Evolutionary conservation across 306 rosid species (phyloP).

Genomic region (Cucumis cinereus): DNA sequence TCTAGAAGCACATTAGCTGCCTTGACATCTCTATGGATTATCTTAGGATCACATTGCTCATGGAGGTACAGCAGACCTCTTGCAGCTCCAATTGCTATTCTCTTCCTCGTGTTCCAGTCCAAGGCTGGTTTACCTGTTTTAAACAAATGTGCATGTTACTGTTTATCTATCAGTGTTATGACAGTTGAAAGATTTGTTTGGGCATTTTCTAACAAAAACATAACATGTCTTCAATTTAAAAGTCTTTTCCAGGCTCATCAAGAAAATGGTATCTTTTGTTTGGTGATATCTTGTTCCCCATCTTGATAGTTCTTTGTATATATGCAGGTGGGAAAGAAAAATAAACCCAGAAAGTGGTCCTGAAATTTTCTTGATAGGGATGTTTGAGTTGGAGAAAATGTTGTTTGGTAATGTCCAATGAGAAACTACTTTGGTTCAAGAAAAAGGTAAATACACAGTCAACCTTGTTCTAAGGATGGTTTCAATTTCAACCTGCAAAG

Average conservation of each 20-base stretch:
- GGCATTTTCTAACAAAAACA: neutral
- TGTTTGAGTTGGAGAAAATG: neutral
- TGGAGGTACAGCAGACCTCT: slow-evolving; percentile 90
- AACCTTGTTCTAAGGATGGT: neutral
- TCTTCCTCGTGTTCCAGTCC: slow-evolving; percentile 92
- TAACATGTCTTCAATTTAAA: neutral
- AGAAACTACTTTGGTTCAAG: slow-evolving; percentile 2
- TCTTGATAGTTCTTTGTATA: neutral
- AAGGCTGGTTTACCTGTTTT: slow-evolving; percentile 75
- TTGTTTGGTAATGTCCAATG: neutral
- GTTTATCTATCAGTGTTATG: neutral
- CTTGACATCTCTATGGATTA: slow-evolving; percentile 93
- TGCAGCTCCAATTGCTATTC: slow-evolving; percentile 93
- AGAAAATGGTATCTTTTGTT: neutral
- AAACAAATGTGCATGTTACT: neutral
- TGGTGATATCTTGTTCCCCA: neutral
- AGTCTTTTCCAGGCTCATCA: neutral
- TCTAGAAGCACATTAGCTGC: slow-evolving; percentile 97
- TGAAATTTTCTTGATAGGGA: neutral
- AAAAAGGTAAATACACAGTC: neutral
- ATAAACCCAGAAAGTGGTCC: neutral
- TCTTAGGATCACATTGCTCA: slow-evolving; percentile 97
- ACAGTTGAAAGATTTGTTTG: neutral
- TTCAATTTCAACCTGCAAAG: neutral
- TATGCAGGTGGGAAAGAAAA: neutral